Evolutionary conservation across 2,329 filamentous ascomycete species (phyloP), one percentile per base, ranked within the genome.

Genomic region (Geosmithia morbida): DNA sequence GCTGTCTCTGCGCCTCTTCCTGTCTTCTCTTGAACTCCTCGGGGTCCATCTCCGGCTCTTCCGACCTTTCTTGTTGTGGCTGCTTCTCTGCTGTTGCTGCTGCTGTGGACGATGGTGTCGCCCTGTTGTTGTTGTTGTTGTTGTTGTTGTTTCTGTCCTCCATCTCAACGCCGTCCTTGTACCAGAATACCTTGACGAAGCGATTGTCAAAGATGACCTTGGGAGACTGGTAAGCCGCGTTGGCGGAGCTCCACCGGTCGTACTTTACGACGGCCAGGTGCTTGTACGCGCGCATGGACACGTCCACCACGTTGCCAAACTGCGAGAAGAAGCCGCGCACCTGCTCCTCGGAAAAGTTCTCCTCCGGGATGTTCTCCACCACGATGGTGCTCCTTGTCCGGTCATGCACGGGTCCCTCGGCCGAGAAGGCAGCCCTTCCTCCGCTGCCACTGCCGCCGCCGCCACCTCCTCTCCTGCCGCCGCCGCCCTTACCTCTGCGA

Each of bases 141-240:
- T n/a, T n/a, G n/a, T 57, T 44, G 20, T 6, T 6, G 29, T 30
- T 30, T 7, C 13, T 37, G 33, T 3, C 14, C 6, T 64, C 62
- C 29, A 72, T 69, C 57, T 70, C 65, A 16, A 64, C 62, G 22
- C 73, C 70, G 6, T 75, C 72, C 54, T 78, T 82, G 57, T 79
- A 74, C 85, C 85, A 90, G 56, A 83, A 88, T 0, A 90, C 82
- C 56, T 87, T 89, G 45, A 92, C 86, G 55, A 92, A 92, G 11
- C 86, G 73, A 54, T 90, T 92, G 56, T 89, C 83, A 57, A 90
- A 92, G 43, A 92, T 81, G 44, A 81, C 81, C 57, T 87, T 87
- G 0, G 86, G 85, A 8, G 83, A 88, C 44, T 74, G 73, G 59
- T 86, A 87, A 2, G 86, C 86, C 16, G 75, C 74, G 50, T 79